phyloP scores from a whole-genome alignment of 257 asterid genomes.

The Nicotiana knightiana region DNA sequence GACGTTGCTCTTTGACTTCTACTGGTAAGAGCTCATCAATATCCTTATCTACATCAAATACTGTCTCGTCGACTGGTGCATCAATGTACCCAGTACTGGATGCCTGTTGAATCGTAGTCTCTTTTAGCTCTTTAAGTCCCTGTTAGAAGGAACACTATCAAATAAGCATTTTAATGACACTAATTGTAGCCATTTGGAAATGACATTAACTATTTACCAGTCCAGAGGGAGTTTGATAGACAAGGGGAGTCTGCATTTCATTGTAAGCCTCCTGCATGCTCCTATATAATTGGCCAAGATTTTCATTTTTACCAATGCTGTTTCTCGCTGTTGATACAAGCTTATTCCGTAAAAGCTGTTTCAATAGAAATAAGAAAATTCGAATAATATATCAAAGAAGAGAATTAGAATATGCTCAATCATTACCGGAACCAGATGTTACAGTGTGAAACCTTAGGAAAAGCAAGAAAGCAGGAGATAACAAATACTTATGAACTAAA shows the following conservation, averaged over 20 bases:
- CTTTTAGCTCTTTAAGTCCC: slow-evolving; percentile 91
- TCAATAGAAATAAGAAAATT: slow-evolving; percentile 9
- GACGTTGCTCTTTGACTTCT: slow-evolving; percentile 93
- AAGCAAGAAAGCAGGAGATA: neutral
- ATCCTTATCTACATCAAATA: slow-evolving; percentile 87
- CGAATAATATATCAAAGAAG: neutral
- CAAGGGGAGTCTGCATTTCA: slow-evolving; percentile 91
- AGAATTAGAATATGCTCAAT: neutral
- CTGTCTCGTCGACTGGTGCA: slow-evolving; percentile 70
- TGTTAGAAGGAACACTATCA: slow-evolving; percentile 16
- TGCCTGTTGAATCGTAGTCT: slow-evolving; percentile 65
- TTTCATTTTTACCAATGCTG: slow-evolving; percentile 61
- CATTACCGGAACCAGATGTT: neutral
- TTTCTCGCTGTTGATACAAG: slow-evolving; percentile 72
- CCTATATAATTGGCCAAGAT: slow-evolving; percentile 64
- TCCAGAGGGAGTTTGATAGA: slow-evolving; percentile 68
- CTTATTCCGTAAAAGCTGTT: slow-evolving; percentile 87
- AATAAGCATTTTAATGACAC: neutral
- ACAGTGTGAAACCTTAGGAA: neutral
- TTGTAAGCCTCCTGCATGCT: slow-evolving; percentile 83
- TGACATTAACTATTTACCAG: slow-evolving; percentile 33
- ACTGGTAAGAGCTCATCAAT: slow-evolving; percentile 84
- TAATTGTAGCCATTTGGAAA: neutral
- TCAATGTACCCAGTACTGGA: slow-evolving; percentile 68
- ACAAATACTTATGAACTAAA: neutral